These are phyloP conservation scores for Asterionellopsis glacialis DNA, from an alignment of 108 stramenopile species.

Conservation along the genomic window DNA sequence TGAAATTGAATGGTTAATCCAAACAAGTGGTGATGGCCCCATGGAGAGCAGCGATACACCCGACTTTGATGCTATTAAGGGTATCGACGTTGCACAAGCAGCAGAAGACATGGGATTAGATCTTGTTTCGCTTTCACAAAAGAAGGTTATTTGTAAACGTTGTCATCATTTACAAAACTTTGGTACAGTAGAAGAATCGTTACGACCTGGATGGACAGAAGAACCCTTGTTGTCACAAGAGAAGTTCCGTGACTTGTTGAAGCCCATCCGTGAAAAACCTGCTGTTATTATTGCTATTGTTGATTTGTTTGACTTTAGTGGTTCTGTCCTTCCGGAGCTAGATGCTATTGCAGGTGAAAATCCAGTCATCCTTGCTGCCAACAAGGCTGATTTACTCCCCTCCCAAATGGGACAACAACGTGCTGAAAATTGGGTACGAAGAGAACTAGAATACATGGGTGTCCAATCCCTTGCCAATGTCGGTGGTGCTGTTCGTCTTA, in stretches of 20 bases:
- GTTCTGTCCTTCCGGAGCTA: constrained; percentile 80
- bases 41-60: constrained; percentile 13
- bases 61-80: constrained; percentile 12
- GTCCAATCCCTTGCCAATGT: constrained; percentile 81
- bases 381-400: constrained; percentile 86
- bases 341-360: constrained; percentile 89
- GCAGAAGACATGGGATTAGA: constrained; percentile 71
- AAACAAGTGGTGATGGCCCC: constrained; percentile 25
- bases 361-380: constrained; percentile 86
- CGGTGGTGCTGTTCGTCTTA: constrained; percentile 78
- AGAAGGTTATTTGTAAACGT: constrained; percentile 81
- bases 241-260: constrained; percentile 67
- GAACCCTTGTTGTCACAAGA: constrained; percentile 80
- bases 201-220: constrained; percentile 85
- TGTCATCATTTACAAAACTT: constrained; percentile 82
- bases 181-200: constrained; percentile 64
- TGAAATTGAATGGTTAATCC: constrained; percentile 81
- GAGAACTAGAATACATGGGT: constrained; percentile 80
- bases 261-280: constrained; percentile 61
- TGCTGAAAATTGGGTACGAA: constrained; percentile 85
- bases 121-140: constrained; percentile 50
- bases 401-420: constrained; percentile 73
- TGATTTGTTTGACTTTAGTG: constrained; percentile 88
- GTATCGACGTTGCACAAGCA: constrained; percentile 60
- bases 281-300: constrained; percentile 82